Evolutionary conservation across 805 yeast species (phyloP), one percentile per base, ranked within the genome.

Genomic region (Kodamaea laetipori): DNA sequence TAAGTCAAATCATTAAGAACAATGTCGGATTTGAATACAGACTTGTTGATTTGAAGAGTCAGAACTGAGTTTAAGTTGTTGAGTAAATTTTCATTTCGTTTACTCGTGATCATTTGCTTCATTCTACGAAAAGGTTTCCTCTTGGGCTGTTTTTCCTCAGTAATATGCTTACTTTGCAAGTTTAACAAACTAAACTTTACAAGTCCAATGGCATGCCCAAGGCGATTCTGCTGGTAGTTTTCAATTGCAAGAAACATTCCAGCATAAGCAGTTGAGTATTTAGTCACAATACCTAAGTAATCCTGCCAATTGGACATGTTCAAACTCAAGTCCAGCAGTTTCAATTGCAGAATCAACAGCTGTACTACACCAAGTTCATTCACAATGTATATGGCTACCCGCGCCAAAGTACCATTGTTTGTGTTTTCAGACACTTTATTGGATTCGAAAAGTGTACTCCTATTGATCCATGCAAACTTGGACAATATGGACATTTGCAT

Each of bases 201-300:
- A 24, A 73, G 59, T 1, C 79, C 81, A 30, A 76, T 61, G 3
- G 76, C 70, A n/a, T 62, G 63, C 6, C 81, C 81, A 13, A 75
- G 41, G 28, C 69, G 64, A 41, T 65, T 61, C 37, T 73, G 65
- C 46, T 74, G 75, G 52, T 75, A 75, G 41, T 61, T 55, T 37
- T 75, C 79, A 28, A 74, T 62, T 0, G 78, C 60, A 16, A 74
- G 57, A 38, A 75, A 69, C n/a, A 68, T 47, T 0, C 76, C 77
- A 13, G 74, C 66, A 45, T 73, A 72, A 0, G 76, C 76, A 17
- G 61, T 56, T 5, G 66, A 60, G 51, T 73, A 66, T 35, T 61
- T 65, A 34, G 61, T 55, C 10, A 69, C 48, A 1, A 70, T 40
- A 6, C 39, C 28, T 42, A 69, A 55, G 50, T 68, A 71, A 2